Percentiles rank a stretch among this genome's conserved stretches.
phyloP scores from a whole-genome alignment of 768 basidiomycete species.

The Steccherinum ochraceum region DNA sequence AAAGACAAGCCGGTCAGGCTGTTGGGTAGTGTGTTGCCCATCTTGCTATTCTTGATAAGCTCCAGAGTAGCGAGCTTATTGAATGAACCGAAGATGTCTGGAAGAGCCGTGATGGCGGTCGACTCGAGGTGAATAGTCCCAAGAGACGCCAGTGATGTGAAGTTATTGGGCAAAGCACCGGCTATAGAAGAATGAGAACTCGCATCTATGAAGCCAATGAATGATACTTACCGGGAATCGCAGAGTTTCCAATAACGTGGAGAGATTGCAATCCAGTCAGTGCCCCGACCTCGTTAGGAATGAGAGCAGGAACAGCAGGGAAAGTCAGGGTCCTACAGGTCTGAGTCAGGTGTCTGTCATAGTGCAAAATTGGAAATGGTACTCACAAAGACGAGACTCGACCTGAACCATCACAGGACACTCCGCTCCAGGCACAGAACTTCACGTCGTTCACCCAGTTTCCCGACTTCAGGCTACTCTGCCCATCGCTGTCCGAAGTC shows the following conservation, averaged over 20 bases:
- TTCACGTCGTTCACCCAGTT: constrained; percentile 40
- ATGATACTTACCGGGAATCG: constrained; percentile 31
- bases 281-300: constrained; percentile 36
- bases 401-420: constrained; percentile 36
- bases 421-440: constrained; percentile 43
- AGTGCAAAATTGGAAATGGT: not conserved
- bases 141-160: constrained; percentile 30
- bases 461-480: constrained; percentile 31
- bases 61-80: constrained; percentile 31
- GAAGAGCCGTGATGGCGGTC: constrained; percentile 32
- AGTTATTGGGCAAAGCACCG: constrained; percentile 34
- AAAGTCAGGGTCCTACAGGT: constrained; percentile 31
- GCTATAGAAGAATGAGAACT: constrained; percentile 19
- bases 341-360: constrained; percentile 2
- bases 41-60: constrained; percentile 34
- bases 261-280: constrained; percentile 33
- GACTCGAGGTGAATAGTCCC: constrained; percentile 32
- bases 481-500: constrained; percentile 29
- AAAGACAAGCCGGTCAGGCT: constrained; percentile 27
- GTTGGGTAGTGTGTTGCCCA: constrained; percentile 32
- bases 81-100: constrained; percentile 27
- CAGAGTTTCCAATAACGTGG: constrained; percentile 33
- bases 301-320: constrained; percentile 39
- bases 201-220: not conserved
- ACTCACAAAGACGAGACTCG: constrained; percentile 37